A percentile compares a stretch with the other conserved stretches of the same genome.
Conservation (phyloP, 1,284 basidiomycete species). For the Rhodotorula sp. region DNA sequence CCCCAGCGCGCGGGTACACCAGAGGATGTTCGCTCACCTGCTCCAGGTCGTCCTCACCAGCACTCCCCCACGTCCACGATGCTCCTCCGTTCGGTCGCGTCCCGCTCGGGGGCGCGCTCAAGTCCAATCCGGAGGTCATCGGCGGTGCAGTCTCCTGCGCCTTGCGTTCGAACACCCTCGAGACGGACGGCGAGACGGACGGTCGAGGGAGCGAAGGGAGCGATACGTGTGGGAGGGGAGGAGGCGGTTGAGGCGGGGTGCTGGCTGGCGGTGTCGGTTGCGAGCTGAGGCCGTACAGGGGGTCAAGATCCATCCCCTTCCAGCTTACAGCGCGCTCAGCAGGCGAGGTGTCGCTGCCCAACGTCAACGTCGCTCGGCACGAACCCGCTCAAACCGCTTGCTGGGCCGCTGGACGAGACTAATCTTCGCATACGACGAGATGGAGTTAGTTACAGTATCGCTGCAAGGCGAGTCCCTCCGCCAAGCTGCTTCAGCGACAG, state of each 20-base stretch:
- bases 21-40: slow-evolving; percentile 2
- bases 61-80: not conserved
- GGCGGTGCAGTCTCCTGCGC: not conserved
- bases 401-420: not conserved
- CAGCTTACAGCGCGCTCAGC: not conserved
- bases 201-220: slow-evolving; percentile 10
- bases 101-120: not conserved
- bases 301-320: not conserved
- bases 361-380: too few species aligned
- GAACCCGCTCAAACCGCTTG: not conserved
- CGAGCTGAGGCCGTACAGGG: not conserved
- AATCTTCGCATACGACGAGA: too few species aligned
- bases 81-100: not conserved
- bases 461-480: too few species aligned
- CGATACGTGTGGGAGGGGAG: not conserved
- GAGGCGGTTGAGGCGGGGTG: not conserved
- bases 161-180: slow-evolving; percentile 3
- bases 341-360: too few species aligned
- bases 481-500: too few species aligned
- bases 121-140: slow-evolving; percentile 11
- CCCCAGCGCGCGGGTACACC: too few species aligned
- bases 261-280: not conserved
- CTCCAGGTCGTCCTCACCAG: not conserved
- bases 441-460: too few species aligned
- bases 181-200: slow-evolving; percentile 14